Conservation (phyloP, 352 stramenopile species). For the Thraustochytrium striatum region DNA sequence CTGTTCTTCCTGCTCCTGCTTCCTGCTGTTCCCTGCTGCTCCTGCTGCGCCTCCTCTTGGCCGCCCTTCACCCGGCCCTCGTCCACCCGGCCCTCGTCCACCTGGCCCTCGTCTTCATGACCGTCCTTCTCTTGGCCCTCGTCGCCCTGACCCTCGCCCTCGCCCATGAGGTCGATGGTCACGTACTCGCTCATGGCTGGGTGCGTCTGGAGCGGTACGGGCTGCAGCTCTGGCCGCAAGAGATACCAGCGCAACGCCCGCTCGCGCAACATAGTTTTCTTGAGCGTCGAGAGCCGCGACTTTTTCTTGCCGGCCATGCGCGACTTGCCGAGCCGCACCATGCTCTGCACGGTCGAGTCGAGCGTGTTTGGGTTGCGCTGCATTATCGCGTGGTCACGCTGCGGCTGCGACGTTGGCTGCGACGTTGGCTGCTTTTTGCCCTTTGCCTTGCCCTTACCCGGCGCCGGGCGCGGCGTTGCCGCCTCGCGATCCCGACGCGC, state of each 20-base stretch:
- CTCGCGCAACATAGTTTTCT: neutral
- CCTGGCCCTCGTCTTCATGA: neutral
- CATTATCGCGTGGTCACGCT: neutral
- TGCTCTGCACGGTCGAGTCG: neutral
- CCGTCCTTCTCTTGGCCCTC: conserved; percentile 27
- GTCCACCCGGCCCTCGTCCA: neutral
- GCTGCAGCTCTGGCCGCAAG: neutral
- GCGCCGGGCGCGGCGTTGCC: neutral
- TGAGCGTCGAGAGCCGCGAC: neutral
- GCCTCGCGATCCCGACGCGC: neutral
- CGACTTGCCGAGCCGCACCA: neutral
- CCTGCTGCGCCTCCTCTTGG: neutral
- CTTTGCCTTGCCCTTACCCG: neutral
- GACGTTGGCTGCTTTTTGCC: neutral
- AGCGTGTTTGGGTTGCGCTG: conserved; percentile 21
- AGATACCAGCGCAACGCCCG: neutral
- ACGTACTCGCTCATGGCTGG: neutral
- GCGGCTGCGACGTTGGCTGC: neutral
- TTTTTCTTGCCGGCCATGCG: neutral
- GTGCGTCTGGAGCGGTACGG: neutral
- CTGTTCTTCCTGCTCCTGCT: conserved; percentile 1
- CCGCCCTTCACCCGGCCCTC: neutral
- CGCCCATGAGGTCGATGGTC: neutral
- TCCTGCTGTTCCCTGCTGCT: neutral
- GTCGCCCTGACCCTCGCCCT: neutral